phyloP scores from a whole-genome alignment of 768 basidiomycete species.

The Agrocybe pediades region DNA sequence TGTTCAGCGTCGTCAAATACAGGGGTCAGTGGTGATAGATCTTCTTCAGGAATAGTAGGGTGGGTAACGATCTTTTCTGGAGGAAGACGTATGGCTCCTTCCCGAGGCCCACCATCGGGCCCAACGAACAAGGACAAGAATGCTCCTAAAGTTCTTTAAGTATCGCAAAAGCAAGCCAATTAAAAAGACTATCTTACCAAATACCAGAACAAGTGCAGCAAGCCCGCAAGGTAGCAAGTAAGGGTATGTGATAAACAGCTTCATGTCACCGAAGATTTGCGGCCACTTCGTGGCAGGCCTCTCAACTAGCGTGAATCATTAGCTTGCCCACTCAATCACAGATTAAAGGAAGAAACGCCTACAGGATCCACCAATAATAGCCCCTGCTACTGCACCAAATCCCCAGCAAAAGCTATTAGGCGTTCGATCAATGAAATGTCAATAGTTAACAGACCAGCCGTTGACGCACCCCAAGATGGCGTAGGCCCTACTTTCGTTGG shows the following conservation, averaged over 20 bases:
- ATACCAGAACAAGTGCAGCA: constrained; percentile 75
- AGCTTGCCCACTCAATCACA: constrained; percentile 7
- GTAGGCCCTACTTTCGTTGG: constrained; percentile 94
- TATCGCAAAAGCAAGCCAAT: not conserved
- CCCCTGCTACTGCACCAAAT: constrained; percentile 90
- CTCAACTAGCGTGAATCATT: constrained; percentile 55
- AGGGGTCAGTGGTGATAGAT: constrained; percentile 46
- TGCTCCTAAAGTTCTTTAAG: constrained; percentile 57
- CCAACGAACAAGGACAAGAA: constrained; percentile 87
- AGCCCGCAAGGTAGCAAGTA: constrained; percentile 88
- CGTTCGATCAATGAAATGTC: constrained; percentile 2
- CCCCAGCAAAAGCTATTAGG: constrained; percentile 86
- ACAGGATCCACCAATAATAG: constrained; percentile 85
- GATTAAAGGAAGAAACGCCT: constrained; percentile 31
- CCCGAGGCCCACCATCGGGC: constrained; percentile 86
- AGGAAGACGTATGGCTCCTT: constrained; percentile 81
- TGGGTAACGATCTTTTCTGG: constrained; percentile 66
- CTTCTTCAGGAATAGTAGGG: constrained; percentile 70
- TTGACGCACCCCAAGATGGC: constrained; percentile 77
- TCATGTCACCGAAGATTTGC: constrained; percentile 59
- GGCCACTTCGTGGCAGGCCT: constrained; percentile 89
- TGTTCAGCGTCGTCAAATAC: constrained; percentile 44
- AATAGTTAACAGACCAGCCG: constrained; percentile 5
- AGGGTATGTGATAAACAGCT: constrained; percentile 78
- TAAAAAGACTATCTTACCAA: constrained; percentile 48